These are phyloP conservation scores for Casuarina cunninghamiana DNA, from an alignment of 306 rosid species.

Conservation along the genomic window DNA sequence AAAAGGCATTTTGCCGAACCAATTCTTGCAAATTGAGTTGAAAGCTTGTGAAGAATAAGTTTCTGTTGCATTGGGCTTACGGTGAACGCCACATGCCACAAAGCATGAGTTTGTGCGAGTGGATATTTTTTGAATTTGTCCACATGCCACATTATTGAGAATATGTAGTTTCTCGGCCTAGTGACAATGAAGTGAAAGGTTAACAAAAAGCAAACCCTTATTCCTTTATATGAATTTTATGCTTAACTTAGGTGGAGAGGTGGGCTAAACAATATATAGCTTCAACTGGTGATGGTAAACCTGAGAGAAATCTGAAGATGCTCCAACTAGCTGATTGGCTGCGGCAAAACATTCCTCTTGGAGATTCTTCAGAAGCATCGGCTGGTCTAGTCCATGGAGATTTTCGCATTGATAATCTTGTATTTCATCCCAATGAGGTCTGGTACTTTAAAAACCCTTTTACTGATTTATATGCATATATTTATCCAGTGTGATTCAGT, in stretches of 20 bases:
- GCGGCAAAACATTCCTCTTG: slow-evolving; percentile 61
- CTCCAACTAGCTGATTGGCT: slow-evolving; percentile 78
- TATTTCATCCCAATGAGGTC: slow-evolving; percentile 91
- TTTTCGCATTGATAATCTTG: slow-evolving; percentile 89
- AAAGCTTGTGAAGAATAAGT: background rate
- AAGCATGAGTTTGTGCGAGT: background rate
- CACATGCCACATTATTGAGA: background rate
- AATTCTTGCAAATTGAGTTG: background rate
- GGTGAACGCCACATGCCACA: background rate
- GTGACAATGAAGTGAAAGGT: background rate
- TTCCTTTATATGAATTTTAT: slow-evolving; percentile 19
- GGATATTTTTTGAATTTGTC: background rate
- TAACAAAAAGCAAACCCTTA: slow-evolving; percentile 4
- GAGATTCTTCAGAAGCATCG: slow-evolving; percentile 74
- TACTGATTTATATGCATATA: background rate
- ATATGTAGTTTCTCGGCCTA: background rate
- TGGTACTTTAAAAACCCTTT: slow-evolving; percentile 21
- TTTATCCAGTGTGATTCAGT: background rate
- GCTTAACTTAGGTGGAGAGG: slow-evolving; percentile 71
- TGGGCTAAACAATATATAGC: slow-evolving; percentile 89
- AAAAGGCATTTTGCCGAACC: background rate
- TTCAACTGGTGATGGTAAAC: slow-evolving; percentile 77
- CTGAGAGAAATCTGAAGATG: slow-evolving; percentile 85
- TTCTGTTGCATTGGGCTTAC: background rate
- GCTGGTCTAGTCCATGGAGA: slow-evolving; percentile 97